Percentiles rank a stretch among this genome's conserved stretches.
phyloP scores from a whole-genome alignment of 805 yeast genomes.

The Blastobotrys mokoenaii region DNA sequence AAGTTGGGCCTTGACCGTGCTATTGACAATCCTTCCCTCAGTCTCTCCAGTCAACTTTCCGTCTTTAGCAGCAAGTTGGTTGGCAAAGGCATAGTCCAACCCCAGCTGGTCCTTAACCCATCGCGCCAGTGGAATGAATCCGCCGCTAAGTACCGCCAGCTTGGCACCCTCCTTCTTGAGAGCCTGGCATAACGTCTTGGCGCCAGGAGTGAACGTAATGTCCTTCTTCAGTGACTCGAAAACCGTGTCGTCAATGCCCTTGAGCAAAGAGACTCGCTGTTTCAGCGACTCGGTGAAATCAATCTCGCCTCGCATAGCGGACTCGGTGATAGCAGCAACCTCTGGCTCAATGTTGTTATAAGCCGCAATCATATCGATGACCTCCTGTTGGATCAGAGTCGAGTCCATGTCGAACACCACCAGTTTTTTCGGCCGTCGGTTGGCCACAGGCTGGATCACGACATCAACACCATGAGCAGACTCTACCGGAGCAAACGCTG shows the following conservation, averaged over 20 bases:
- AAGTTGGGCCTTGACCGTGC: slow-evolving; percentile 69
- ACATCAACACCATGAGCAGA: not conserved
- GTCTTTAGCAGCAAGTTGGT: slow-evolving; percentile 38
- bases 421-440: slow-evolving; percentile 25
- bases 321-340: slow-evolving; percentile 81
- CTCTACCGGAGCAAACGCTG: too few species aligned
- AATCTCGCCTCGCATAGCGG: slow-evolving; percentile 95
- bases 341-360: slow-evolving; percentile 83
- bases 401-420: slow-evolving; percentile 98
- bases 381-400: slow-evolving; percentile 91
- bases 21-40: slow-evolving; percentile 77
- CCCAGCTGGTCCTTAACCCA: slow-evolving; percentile 58
- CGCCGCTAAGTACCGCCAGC: slow-evolving; percentile 89
- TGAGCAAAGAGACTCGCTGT: slow-evolving; percentile 67
- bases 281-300: slow-evolving; percentile 78
- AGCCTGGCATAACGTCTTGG: slow-evolving; percentile 54
- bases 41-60: slow-evolving; percentile 64
- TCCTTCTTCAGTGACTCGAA: slow-evolving; percentile 73
- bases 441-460: slow-evolving; percentile 13
- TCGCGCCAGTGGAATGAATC: slow-evolving; percentile 82
- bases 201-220: slow-evolving; percentile 79
- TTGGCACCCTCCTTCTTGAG: slow-evolving; percentile 55
- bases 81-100: slow-evolving; percentile 86
- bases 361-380: slow-evolving; percentile 90
- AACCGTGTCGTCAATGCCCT: slow-evolving; percentile 69